Conservation (phyloP, 108 stramenopile genomes). For the Poteriospumella lacustris region DNA sequence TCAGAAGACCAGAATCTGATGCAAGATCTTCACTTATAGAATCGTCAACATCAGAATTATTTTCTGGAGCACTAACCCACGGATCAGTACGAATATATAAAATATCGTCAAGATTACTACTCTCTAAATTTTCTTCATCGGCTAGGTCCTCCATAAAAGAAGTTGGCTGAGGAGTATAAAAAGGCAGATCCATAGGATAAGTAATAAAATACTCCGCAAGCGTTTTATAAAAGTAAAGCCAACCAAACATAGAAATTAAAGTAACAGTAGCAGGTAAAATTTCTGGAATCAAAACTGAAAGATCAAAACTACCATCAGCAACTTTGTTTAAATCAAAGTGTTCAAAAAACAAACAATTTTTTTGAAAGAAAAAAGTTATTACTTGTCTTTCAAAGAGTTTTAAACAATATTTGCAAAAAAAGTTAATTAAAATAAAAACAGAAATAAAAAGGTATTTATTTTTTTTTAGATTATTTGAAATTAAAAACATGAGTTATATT, state of each 20-base stretch:
- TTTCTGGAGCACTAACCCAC: slow-evolving; percentile 6
- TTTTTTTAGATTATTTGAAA: slow-evolving; percentile 10
- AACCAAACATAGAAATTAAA: slow-evolving; percentile 9
- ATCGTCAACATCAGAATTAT: slow-evolving; percentile 3
- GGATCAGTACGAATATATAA: slow-evolving; percentile 8
- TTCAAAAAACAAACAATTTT: slow-evolving; percentile 4
- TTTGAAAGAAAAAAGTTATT: slow-evolving; percentile 9
- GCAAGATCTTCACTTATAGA: slow-evolving; percentile 8
- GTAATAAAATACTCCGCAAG: slow-evolving; percentile 8
- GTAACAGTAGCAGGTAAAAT: slow-evolving; percentile 8
- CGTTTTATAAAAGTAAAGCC: slow-evolving; percentile 8
- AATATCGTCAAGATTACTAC: slow-evolving; percentile 8
- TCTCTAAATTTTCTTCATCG: slow-evolving; percentile 8
- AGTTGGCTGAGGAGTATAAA: slow-evolving; percentile 7
- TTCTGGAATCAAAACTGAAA: slow-evolving; percentile 8
- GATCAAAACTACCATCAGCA: neutral
- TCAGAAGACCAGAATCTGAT: slow-evolving; percentile 7
- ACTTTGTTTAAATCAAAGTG: slow-evolving; percentile 9
- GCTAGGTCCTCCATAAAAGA: slow-evolving; percentile 7
- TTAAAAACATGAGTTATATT: neutral
- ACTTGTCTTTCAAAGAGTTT: slow-evolving; percentile 8
- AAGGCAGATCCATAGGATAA: slow-evolving; percentile 7
- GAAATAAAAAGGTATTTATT: slow-evolving; percentile 1
- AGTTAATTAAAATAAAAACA: slow-evolving; percentile 4
- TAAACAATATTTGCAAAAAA: slow-evolving; percentile 9